Evolutionary conservation across 2,329 filamentous ascomycete species (phyloP), one percentile per base, ranked within the genome.

Genomic region (Arthroderma uncinatum): DNA sequence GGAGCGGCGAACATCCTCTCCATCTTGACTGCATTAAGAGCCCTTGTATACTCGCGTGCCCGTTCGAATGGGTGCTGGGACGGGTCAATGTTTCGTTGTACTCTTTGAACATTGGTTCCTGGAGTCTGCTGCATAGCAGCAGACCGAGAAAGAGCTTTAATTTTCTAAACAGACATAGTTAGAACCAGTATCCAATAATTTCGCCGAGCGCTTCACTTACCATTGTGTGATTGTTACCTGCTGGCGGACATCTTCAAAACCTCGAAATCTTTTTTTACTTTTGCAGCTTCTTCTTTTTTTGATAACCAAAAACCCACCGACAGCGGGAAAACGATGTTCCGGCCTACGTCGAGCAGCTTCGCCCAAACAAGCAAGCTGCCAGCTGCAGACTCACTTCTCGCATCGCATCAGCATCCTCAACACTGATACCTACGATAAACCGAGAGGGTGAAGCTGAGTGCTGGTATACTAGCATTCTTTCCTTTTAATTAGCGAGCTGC

Each of bases 1-100:
- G 88, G 87, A 55, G 84, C 79, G 30, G 85, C 85, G 71, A 95
- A 95, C 86, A 96, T 92, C 64, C 91, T 86, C 74, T 95, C 89
- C 60, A 96, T 76, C 72, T 96, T 96, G 58, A 90, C 89, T 25
- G 91, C 91, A 81, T 89, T 87, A 60, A 88, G 76, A 9, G 85
- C 85, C 64, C 84, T 76, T 12, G 84, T 89, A 69, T 90, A 92
- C 75, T 95, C 91, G 71, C 90, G 79, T 50, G 91, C 91, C 66
- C 89, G 81, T 73, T 95, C 90, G 73, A 96, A 95, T 1, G 89
- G 91, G 73, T 95, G 90, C 59, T 92, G 80, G 42, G 87, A 84
- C 28, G 91, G 87, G 74, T 95, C 88, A 66, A 94, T 79, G 67
- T 78, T 75, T 63, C 73, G 70, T 71, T 72, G 72, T 63, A 77